phyloP scores from a whole-genome alignment of 441 rosid species.

The Lagerstroemia fauriei region DNA sequence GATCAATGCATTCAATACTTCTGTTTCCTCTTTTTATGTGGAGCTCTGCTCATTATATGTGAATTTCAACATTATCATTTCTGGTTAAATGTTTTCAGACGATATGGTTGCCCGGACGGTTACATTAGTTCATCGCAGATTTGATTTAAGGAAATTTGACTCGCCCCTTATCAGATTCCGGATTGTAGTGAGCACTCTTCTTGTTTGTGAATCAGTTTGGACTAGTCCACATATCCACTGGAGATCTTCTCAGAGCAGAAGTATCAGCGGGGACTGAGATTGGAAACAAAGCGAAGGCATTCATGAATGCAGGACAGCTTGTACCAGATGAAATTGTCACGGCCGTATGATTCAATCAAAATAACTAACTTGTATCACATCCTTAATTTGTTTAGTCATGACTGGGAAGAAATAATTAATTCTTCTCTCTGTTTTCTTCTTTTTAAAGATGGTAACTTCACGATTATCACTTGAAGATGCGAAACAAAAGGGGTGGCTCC shows the following conservation, averaged over 20 bases:
- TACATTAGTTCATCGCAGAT: not conserved
- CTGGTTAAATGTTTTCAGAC: not conserved
- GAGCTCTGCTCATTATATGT: not conserved
- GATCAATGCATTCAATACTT: not conserved
- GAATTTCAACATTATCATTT: not conserved
- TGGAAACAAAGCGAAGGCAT: constrained; percentile 76
- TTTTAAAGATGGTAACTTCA: constrained; percentile 63
- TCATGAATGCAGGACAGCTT: constrained; percentile 70
- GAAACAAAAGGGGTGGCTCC: constrained; percentile 85
- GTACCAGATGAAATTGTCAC: constrained; percentile 88
- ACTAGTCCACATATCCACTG: constrained; percentile 85
- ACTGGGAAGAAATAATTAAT: not conserved
- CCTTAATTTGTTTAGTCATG: constrained; percentile 9
- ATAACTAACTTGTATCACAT: constrained; percentile 4
- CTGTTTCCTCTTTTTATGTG: not conserved
- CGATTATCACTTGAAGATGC: constrained; percentile 73
- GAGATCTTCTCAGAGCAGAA: constrained; percentile 83
- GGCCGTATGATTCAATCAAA: constrained; percentile 44
- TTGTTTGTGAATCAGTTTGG: constrained; percentile 59
- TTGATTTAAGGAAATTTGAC: not conserved
- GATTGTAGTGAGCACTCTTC: constrained; percentile 1
- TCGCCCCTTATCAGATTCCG: not conserved
- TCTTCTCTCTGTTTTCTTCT: constrained; percentile 18
- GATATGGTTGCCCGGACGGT: not conserved
- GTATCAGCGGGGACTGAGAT: constrained; percentile 73